Evolutionary conservation across 768 basidiomycete genomes (phyloP).

Genomic region (Termitomyces sp.): DNA sequence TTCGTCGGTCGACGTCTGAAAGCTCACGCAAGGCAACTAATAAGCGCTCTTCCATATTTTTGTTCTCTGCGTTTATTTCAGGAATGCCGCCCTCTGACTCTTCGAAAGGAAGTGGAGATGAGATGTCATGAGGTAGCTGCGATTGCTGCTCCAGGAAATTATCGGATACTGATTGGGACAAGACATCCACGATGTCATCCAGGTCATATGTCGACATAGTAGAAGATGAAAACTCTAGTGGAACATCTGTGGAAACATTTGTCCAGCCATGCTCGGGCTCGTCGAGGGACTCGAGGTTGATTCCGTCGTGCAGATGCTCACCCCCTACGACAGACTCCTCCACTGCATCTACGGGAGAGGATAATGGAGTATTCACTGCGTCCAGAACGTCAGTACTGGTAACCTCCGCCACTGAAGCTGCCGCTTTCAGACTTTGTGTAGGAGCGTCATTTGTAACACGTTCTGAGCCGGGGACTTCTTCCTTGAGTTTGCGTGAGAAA

Average conservation of each 20-base stretch:
- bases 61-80: background rate
- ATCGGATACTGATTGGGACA: background rate
- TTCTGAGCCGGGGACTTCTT: background rate
- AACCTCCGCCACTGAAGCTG: background rate
- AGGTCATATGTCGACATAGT: background rate
- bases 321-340: background rate
- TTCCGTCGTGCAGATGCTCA: background rate
- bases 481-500: background rate
- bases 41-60: background rate
- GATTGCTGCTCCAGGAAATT: background rate
- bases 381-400: background rate
- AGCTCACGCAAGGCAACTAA: constrained; percentile 1
- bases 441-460: background rate
- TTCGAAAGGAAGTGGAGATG: too few relatives aligned
- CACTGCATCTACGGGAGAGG: background rate
- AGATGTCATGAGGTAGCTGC: background rate
- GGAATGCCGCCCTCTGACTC: background rate
- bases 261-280: background rate
- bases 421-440: background rate
- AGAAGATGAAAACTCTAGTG: background rate
- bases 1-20: constrained; percentile 1
- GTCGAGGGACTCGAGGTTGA: background rate
- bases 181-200: constrained; percentile 1
- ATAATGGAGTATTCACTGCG: background rate
- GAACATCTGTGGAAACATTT: background rate